phyloP scores from a whole-genome alignment of 2,329 filamentous ascomycete species.

The Onygenales sp. region DNA sequence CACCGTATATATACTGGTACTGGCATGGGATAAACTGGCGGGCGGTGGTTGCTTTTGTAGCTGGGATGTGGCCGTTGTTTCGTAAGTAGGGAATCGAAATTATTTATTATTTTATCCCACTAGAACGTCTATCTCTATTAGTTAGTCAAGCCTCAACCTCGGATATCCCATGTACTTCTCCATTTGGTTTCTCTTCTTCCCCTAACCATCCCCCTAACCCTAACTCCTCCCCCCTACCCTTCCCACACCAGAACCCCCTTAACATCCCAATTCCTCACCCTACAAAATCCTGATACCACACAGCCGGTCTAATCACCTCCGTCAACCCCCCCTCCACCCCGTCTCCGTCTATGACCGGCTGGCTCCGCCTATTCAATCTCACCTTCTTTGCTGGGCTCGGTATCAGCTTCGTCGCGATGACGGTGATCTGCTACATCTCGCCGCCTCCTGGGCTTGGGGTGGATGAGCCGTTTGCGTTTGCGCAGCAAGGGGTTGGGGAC shows the following conservation, averaged over 20 bases:
- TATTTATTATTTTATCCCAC: background rate
- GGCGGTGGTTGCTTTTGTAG: constrained; percentile 10
- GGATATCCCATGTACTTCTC: background rate
- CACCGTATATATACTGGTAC: constrained; percentile 17
- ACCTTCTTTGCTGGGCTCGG: constrained; percentile 16
- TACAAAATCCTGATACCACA: background rate
- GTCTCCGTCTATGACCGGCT: constrained; percentile 6
- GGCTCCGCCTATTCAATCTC: constrained; percentile 17
- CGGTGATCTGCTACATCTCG: constrained; percentile 9
- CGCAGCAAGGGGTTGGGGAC: background rate
- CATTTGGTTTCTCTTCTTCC: no score
- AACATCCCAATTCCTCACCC: background rate
- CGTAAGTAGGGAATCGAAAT: background rate
- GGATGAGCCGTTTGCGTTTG: constrained; percentile 12
- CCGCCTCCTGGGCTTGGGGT: constrained; percentile 13
- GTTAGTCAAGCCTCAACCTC: background rate
- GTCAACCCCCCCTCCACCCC: constrained; percentile 11
- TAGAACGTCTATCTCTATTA: background rate
- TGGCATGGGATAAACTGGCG: constrained; percentile 17
- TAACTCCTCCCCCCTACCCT: no score
- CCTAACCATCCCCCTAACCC: no score
- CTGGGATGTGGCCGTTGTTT: constrained; percentile 2
- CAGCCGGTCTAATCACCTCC: constrained; percentile 15
- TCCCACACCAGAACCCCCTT: no score
- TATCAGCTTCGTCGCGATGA: constrained; percentile 14